Percentiles rank a stretch among this genome's conserved stretches.
phyloP scores from a whole-genome alignment of 192 early-diverging fungal genomes.

The Podila epigama region DNA sequence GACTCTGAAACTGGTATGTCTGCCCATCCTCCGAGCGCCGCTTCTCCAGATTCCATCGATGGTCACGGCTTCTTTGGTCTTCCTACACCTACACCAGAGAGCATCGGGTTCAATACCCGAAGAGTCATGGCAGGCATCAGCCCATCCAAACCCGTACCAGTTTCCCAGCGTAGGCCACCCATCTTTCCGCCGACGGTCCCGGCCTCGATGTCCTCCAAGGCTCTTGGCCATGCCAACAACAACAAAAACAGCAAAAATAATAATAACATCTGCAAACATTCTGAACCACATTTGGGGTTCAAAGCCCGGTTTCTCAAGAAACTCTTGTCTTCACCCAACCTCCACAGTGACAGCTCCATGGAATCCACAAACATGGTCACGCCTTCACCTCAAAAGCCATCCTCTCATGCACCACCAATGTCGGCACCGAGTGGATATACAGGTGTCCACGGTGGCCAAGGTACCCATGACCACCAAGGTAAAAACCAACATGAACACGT shows the following conservation, averaged over 20 bases:
- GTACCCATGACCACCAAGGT: too few relatives aligned
- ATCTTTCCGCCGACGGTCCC: neutral
- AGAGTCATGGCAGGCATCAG: neutral
- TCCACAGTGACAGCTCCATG: neutral
- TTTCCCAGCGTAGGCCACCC: neutral
- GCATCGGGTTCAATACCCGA: neutral
- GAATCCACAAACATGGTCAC: too few relatives aligned
- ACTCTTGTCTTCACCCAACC: constrained; percentile 28
- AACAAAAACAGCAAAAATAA: too few relatives aligned
- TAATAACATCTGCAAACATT: constrained; percentile 5
- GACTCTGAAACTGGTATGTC: constrained; percentile 6
- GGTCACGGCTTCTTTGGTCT: constrained; percentile 7
- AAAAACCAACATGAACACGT: too few relatives aligned
- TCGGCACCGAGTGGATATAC: too few relatives aligned
- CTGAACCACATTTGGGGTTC: constrained; percentile 9
- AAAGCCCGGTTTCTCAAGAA: constrained; percentile 25
- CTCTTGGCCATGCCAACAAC: too few relatives aligned
- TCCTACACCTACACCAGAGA: neutral
- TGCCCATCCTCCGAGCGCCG: neutral
- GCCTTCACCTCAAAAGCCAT: too few relatives aligned
- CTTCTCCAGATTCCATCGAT: neutral
- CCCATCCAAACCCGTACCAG: neutral
- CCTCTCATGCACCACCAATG: too few relatives aligned
- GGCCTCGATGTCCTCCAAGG: neutral
- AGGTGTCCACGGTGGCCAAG: too few relatives aligned